Conservation (phyloP, 2,329 filamentous ascomycete species). For the Colletotrichum tabaci region DNA sequence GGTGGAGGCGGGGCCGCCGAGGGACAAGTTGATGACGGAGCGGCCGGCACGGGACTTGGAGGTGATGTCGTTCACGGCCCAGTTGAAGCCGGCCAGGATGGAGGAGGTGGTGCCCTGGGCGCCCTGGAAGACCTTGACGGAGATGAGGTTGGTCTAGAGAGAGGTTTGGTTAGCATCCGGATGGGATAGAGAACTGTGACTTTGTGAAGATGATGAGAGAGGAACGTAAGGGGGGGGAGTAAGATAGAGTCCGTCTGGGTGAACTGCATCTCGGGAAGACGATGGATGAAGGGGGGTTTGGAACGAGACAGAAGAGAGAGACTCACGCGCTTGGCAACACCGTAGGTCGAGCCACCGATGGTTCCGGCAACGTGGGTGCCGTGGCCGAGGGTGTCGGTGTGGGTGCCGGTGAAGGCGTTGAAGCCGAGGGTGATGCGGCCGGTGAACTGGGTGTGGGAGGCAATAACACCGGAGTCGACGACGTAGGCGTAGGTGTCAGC, state of each 20-base stretch:
- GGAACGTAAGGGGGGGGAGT: not conserved
- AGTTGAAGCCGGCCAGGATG: constrained; percentile 55
- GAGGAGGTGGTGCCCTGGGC: constrained; percentile 48
- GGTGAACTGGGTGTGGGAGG: constrained; percentile 61
- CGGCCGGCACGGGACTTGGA: constrained; percentile 56
- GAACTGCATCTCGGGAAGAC: not conserved
- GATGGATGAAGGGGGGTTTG: too few relatives aligned
- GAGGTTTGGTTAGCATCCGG: not conserved
- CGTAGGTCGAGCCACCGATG: constrained; percentile 60
- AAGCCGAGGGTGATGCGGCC: constrained; percentile 57
- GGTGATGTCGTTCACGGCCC: constrained; percentile 61
- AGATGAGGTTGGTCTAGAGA: constrained; percentile 53
- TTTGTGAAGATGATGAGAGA: not conserved
- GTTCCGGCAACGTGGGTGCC: constrained; percentile 65
- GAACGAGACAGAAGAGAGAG: not conserved
- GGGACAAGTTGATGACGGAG: constrained; percentile 70
- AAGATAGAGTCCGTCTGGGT: not conserved
- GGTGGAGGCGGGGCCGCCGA: constrained; percentile 61
- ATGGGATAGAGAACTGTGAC: too few relatives aligned
- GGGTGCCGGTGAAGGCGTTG: constrained; percentile 52
- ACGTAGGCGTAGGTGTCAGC: constrained; percentile 64
- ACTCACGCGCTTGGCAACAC: constrained; percentile 59
- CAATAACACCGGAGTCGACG: constrained; percentile 68
- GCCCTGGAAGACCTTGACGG: constrained; percentile 62
- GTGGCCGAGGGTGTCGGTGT: constrained; percentile 59